Percentiles rank a stretch among this genome's conserved stretches.
Evolutionary conservation across 768 basidiomycete species (phyloP).

Genomic region (Boletus huronensis): DNA sequence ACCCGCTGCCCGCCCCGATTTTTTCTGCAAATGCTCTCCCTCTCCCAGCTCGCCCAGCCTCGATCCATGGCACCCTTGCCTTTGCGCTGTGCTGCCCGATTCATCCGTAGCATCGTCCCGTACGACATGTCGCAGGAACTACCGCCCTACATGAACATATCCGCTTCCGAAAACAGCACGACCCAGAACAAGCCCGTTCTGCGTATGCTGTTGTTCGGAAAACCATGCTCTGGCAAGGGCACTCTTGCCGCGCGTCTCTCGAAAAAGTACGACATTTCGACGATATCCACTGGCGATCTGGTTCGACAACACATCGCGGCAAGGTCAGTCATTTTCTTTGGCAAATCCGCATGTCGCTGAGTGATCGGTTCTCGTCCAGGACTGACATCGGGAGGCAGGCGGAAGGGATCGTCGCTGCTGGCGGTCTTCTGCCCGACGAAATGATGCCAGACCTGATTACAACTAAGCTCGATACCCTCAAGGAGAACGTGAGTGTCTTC

Average conservation of each 20-base stretch:
- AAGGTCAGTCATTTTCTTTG: conserved; percentile 33
- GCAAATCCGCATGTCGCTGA: not conserved
- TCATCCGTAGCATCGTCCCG: conserved; percentile 20
- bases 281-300: conserved; percentile 81
- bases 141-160: conserved; percentile 47
- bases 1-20: not conserved
- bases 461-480: conserved; percentile 60
- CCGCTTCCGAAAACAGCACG: conserved; percentile 19
- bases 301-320: conserved; percentile 78
- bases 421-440: conserved; percentile 73
- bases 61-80: conserved; percentile 3
- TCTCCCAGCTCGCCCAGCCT: not conserved
- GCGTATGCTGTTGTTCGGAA: conserved; percentile 53
- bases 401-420: conserved; percentile 73
- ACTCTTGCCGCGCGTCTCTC: conserved; percentile 71
- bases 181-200: conserved; percentile 27
- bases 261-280: conserved; percentile 68
- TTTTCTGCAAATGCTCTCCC: not conserved
- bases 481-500: conserved; percentile 49
- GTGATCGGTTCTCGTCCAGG: conserved; percentile 27
- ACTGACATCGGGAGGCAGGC: conserved; percentile 71
- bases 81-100: conserved; percentile 7
- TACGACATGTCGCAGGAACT: conserved; percentile 35
- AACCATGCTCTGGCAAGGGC: conserved; percentile 76
- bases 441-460: conserved; percentile 74